A percentile compares a stretch with the other conserved stretches of the same genome.
phyloP scores from a whole-genome alignment of 345 rosid species.

The Linum lewisii region DNA sequence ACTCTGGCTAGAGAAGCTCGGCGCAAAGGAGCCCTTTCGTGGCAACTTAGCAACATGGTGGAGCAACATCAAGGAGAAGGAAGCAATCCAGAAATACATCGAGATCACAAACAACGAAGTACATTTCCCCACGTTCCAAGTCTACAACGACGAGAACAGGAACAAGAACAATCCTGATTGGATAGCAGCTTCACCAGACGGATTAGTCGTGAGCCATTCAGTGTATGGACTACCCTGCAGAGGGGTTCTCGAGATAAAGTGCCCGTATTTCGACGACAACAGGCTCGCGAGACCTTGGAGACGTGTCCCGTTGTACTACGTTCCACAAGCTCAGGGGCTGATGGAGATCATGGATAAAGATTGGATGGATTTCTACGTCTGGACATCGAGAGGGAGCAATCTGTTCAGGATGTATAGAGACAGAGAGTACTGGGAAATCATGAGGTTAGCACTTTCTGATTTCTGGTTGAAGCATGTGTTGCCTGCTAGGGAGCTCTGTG shows the following conservation, averaged over 20 bases:
- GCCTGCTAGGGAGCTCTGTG: constrained; percentile 55
- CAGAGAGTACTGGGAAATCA: constrained; percentile 42
- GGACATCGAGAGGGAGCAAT: constrained; percentile 70
- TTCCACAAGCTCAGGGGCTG: constrained; percentile 78
- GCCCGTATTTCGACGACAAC: constrained; percentile 42
- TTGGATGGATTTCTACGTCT: constrained; percentile 78
- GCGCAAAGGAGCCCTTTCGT: constrained; percentile 44
- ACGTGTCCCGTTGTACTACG: constrained; percentile 37
- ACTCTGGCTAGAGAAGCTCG: constrained; percentile 76
- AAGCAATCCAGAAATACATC: constrained; percentile 52
- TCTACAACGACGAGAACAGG: constrained; percentile 15
- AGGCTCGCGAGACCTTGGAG: constrained; percentile 41
- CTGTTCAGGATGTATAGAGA: constrained; percentile 49
- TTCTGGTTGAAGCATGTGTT: constrained; percentile 76
- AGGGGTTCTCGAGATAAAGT: constrained; percentile 68
- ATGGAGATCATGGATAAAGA: constrained; percentile 72
- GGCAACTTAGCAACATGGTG: constrained; percentile 43
- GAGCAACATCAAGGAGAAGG: constrained; percentile 46
- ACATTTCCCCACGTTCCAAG: constrained; percentile 37
- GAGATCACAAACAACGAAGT: constrained; percentile 36
- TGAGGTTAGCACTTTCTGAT: constrained; percentile 57
- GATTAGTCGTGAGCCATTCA: constrained; percentile 23
- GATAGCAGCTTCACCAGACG: constrained; percentile 94
- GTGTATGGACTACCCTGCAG: constrained; percentile 33
- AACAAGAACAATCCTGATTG: constrained; percentile 38